Conservation (phyloP, 2,329 filamentous ascomycete species). For the Scedosporium apiospermum region DNA sequence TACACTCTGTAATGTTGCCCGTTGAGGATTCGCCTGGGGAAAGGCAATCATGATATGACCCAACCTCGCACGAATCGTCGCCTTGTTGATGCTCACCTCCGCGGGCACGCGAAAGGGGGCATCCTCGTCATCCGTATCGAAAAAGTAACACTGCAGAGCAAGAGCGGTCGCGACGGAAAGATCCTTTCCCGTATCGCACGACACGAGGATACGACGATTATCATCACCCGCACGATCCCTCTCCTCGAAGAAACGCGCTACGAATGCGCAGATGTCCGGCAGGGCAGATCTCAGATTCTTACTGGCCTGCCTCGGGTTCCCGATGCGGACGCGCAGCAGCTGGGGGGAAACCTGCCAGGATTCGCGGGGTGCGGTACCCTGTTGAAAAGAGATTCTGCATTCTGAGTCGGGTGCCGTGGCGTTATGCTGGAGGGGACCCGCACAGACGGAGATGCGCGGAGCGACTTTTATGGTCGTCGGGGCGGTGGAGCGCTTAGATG, state of each 20-base stretch:
- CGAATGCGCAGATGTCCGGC: conserved; percentile 50
- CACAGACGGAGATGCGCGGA: conserved; percentile 25
- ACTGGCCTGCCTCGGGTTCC: conserved; percentile 67
- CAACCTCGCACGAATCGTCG: conserved; percentile 64
- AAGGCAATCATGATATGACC: conserved; percentile 74
- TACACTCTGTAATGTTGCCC: conserved; percentile 80
- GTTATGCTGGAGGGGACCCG: conserved; percentile 17
- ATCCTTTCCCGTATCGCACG: conserved; percentile 71
- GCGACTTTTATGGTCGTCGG: conserved; percentile 21
- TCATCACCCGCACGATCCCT: neutral
- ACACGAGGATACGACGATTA: conserved; percentile 39
- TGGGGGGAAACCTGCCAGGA: conserved; percentile 29
- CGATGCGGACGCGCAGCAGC: conserved; percentile 51
- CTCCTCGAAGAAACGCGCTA: conserved; percentile 25
- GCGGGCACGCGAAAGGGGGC: conserved; percentile 18
- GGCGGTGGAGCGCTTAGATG: conserved; percentile 8
- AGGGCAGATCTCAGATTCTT: conserved; percentile 71
- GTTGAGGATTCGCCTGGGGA: conserved; percentile 72
- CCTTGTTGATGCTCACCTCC: conserved; percentile 52
- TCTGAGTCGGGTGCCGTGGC: conserved; percentile 8
- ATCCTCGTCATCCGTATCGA: conserved; percentile 48
- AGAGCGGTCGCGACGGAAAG: conserved; percentile 70
- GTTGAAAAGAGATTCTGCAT: conserved; percentile 27
- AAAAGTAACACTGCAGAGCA: conserved; percentile 65
- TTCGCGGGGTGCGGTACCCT: conserved; percentile 33